phyloP scores from a whole-genome alignment of 306 rosid species.

The Urtica urens region DNA sequence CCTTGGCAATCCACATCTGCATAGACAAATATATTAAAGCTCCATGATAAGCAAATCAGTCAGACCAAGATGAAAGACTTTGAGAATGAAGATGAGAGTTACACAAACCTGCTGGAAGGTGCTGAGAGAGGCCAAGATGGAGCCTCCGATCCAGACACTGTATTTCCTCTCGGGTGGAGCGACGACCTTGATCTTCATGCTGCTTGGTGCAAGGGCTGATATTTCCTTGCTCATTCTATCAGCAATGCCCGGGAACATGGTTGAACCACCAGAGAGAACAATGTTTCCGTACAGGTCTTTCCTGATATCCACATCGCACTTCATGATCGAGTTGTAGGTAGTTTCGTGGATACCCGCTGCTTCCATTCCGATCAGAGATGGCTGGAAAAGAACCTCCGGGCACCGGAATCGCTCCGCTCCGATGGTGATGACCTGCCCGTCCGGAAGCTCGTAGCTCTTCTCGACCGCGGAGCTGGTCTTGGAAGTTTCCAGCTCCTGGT shows the following conservation, averaged over 20 bases:
- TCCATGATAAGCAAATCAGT: not conserved
- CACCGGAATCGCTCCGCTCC: conserved; percentile 98
- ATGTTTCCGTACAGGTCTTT: conserved; percentile 93
- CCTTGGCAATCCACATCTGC: conserved; percentile 99
- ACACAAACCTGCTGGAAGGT: conserved; percentile 93
- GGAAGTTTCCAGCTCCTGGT: conserved; percentile 82
- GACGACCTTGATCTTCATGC: conserved; percentile 99
- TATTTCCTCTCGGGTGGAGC: conserved; percentile 99
- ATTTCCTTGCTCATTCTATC: conserved; percentile 99
- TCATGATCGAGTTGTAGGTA: conserved; percentile 98
- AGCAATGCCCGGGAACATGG: conserved; percentile 97
- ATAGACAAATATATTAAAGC: too few relatives aligned
- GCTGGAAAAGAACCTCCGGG: conserved; percentile 95
- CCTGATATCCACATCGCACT: conserved; percentile 96
- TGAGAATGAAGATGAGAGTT: too few relatives aligned
- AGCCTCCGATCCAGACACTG: conserved; percentile 99
- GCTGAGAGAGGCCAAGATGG: conserved; percentile 98
- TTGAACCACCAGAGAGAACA: conserved; percentile 97
- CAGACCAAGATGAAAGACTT: not conserved
- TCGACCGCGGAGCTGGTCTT: conserved; percentile 91
- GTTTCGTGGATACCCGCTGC: conserved; percentile 98
- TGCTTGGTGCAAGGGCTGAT: conserved; percentile 94
- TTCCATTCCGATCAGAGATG: conserved; percentile 95
- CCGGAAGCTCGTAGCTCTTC: conserved; percentile 95
- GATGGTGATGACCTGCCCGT: conserved; percentile 93